These are phyloP conservation scores for Tetrahymena malaccensis DNA, from an alignment of 73 alveolate species.

Conservation along the genomic window DNA sequence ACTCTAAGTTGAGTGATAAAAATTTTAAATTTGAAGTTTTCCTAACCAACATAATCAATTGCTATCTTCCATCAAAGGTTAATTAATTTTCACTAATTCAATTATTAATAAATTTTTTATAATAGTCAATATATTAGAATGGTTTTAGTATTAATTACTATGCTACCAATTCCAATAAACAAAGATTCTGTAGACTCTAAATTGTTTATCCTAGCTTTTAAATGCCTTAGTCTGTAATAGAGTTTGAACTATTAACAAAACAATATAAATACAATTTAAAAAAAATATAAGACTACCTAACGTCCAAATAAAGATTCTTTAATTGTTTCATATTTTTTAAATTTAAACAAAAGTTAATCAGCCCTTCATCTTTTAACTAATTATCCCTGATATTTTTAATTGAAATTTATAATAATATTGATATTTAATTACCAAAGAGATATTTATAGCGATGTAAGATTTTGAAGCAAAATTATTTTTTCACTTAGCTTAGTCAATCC, in stretches of 20 bases:
- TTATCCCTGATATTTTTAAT: neutral
- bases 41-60: neutral
- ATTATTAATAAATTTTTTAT: too few species aligned
- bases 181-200: too few species aligned
- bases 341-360: too few species aligned
- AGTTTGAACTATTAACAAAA: neutral
- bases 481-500: neutral
- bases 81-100: neutral
- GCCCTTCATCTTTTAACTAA: neutral
- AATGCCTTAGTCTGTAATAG: neutral
- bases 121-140: too few species aligned
- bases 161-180: too few species aligned
- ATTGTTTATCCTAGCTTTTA: neutral
- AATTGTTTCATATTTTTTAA: neutral
- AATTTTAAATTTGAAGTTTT: neutral
- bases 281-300: neutral
- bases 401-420: too few species aligned
- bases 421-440: neutral
- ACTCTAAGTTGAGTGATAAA: neutral
- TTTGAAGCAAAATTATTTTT: neutral
- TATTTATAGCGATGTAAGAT: neutral
- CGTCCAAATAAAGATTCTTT: neutral
- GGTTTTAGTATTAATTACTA: too few species aligned
- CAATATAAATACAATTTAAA: too few species aligned
- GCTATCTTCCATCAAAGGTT: neutral